Evolutionary conservation across 164 flowering plant genomes (phyloP).

Genomic region (Dillenia suffruticosa): DNA sequence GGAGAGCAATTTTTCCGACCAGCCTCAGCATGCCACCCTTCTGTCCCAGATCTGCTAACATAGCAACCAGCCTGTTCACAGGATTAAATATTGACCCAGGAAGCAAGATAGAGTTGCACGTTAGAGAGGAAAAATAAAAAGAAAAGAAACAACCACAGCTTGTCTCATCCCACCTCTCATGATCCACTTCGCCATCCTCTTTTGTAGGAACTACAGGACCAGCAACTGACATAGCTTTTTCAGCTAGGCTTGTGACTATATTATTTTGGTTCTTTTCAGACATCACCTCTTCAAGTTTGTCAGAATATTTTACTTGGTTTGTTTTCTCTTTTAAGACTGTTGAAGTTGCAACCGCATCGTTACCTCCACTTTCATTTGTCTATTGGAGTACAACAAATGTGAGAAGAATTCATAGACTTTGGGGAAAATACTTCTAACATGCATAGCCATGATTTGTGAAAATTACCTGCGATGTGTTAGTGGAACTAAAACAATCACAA

Average conservation of each 20-base stretch:
- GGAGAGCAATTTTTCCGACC: conserved; percentile 85
- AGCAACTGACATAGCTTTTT: conserved; percentile 97
- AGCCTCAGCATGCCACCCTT: conserved; percentile 73
- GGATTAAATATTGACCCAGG: conserved; percentile 3
- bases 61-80: conserved; percentile 68
- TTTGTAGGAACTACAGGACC: conserved; percentile 95
- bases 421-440: conserved; percentile 4
- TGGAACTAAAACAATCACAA: no score
- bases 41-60: conserved; percentile 85
- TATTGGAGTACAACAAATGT: conserved; percentile 5
- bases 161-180: conserved; percentile 59
- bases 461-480: no score
- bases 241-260: conserved; percentile 78
- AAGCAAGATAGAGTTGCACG: background rate
- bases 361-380: conserved; percentile 14
- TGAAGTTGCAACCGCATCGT: conserved; percentile 25
- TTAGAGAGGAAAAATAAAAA: background rate
- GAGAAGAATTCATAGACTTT: background rate
- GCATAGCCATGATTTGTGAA: background rate
- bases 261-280: conserved; percentile 39
- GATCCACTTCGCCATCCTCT: conserved; percentile 88
- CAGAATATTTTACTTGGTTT: conserved; percentile 24
- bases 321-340: conserved; percentile 23
- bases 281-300: conserved; percentile 27
- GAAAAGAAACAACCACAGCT: background rate